phyloP scores from a whole-genome alignment of 1,284 basidiomycete species.

The Moesziomyces aphidis region DNA sequence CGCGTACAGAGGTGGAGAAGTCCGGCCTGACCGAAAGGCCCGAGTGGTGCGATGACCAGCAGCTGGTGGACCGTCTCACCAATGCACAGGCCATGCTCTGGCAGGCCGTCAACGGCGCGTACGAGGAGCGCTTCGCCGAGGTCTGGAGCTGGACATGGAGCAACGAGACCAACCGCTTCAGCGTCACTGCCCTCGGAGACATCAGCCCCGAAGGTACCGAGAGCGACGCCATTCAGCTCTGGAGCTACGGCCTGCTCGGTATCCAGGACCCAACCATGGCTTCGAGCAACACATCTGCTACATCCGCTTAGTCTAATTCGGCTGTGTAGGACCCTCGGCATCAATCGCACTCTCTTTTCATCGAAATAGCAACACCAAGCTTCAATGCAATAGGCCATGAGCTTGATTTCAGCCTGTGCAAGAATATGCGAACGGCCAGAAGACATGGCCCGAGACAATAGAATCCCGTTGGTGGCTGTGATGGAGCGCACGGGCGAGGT shows the following conservation, averaged over 20 bases:
- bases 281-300: background rate
- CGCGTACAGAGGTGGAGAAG: conserved; percentile 41
- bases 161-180: conserved; percentile 24
- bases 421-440: background rate
- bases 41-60: conserved; percentile 69
- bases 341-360: background rate
- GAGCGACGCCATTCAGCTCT: conserved; percentile 69
- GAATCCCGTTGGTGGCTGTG: background rate
- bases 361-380: background rate
- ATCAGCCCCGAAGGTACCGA: conserved; percentile 66
- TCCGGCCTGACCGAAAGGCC: conserved; percentile 47
- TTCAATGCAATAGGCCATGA: conserved; percentile 1
- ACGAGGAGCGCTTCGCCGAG: conserved; percentile 46
- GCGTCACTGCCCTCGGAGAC: conserved; percentile 32
- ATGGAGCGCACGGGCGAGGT: background rate
- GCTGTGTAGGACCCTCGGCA: background rate
- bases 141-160: conserved; percentile 44
- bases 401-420: conserved; percentile 1
- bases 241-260: conserved; percentile 69
- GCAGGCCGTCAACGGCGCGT: conserved; percentile 69
- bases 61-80: conserved; percentile 65
- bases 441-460: background rate
- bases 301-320: background rate
- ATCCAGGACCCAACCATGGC: conserved; percentile 61
- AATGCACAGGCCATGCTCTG: conserved; percentile 69